A percentile compares a stretch with the other conserved stretches of the same genome.
phyloP scores from a whole-genome alignment of 768 basidiomycete genomes.

The Gloeophyllum trabeum region DNA sequence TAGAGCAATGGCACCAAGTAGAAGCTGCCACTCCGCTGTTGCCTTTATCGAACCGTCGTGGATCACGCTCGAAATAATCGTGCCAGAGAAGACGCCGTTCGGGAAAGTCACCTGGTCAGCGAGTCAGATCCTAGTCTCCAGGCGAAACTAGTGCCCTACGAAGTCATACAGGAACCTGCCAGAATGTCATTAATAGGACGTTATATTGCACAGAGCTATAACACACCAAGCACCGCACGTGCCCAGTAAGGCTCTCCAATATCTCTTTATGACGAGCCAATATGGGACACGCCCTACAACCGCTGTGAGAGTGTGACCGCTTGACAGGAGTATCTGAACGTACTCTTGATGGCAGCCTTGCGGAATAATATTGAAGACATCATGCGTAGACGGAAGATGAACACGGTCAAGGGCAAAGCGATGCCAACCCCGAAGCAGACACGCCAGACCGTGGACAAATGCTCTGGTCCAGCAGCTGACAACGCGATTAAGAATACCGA shows the following conservation, averaged over 20 bases:
- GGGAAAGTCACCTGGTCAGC: slow-evolving; percentile 51
- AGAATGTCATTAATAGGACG: too few relatives aligned
- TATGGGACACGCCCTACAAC: slow-evolving; percentile 46
- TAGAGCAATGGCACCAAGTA: slow-evolving; percentile 48
- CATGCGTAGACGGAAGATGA: slow-evolving; percentile 67
- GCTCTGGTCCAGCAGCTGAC: slow-evolving; percentile 49
- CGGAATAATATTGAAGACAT: slow-evolving; percentile 53
- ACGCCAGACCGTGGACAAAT: slow-evolving; percentile 57
- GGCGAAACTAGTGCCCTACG: too few relatives aligned
- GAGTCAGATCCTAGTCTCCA: background rate
- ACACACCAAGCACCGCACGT: slow-evolving; percentile 62
- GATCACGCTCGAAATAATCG: slow-evolving; percentile 59
- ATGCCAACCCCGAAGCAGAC: slow-evolving; percentile 57
- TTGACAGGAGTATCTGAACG: slow-evolving; percentile 7
- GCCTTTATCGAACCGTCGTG: slow-evolving; percentile 38
- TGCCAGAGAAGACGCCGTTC: slow-evolving; percentile 58
- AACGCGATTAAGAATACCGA: slow-evolving; percentile 59
- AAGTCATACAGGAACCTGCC: slow-evolving; percentile 64
- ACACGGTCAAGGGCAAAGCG: slow-evolving; percentile 50
- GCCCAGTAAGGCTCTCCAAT: slow-evolving; percentile 61
- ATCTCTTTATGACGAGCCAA: slow-evolving; percentile 41
- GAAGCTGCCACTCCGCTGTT: slow-evolving; percentile 63
- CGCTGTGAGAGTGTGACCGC: background rate
- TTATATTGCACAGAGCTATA: too few relatives aligned
- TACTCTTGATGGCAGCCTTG: slow-evolving; percentile 55